These are phyloP conservation scores for Trametes sp. DNA, from an alignment of 1,284 basidiomycete genomes.

Conservation along the genomic window DNA sequence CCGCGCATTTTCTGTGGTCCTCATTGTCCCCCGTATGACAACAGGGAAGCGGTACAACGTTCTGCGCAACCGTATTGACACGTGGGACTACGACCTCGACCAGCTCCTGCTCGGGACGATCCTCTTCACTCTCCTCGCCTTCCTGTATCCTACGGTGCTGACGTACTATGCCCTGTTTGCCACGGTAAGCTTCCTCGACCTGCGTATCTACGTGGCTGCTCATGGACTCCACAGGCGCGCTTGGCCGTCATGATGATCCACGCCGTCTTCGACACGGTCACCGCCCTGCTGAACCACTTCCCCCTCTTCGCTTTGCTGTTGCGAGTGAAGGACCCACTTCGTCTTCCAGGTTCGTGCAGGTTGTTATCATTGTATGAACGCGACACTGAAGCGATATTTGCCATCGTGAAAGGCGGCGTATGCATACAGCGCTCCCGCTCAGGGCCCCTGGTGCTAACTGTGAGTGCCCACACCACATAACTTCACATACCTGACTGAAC, in stretches of 20 bases:
- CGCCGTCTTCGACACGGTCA: slow-evolving; percentile 65
- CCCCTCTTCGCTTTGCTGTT: slow-evolving; percentile 91
- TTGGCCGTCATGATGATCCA: slow-evolving; percentile 66
- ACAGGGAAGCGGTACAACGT: slow-evolving; percentile 89
- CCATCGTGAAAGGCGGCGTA: slow-evolving; percentile 20
- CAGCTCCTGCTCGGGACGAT: slow-evolving; percentile 95
- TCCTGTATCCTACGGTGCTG: slow-evolving; percentile 90
- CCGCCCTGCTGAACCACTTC: slow-evolving; percentile 89
- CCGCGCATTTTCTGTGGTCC: slow-evolving; percentile 30
- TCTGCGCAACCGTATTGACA: slow-evolving; percentile 83
- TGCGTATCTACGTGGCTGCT: not conserved
- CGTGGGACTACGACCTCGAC: slow-evolving; percentile 92
- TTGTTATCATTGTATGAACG: not conserved
- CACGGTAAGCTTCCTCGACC: slow-evolving; percentile 50
- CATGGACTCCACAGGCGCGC: slow-evolving; percentile 56
- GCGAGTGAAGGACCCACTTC: slow-evolving; percentile 83
- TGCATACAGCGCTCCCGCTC: slow-evolving; percentile 25
- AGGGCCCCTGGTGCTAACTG: slow-evolving; percentile 26
- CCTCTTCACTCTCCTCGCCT: slow-evolving; percentile 90
- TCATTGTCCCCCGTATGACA: not conserved
- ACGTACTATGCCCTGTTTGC: slow-evolving; percentile 89
- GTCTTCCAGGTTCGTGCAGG: slow-evolving; percentile 76
- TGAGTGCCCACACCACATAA: slow-evolving; percentile 3
- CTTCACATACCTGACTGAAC: not conserved
- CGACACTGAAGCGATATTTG: no score